Evolutionary conservation across 257 asterid genomes (phyloP), one percentile per base, ranked within the genome.

Genomic region (Parsonsia alboflavescens): DNA sequence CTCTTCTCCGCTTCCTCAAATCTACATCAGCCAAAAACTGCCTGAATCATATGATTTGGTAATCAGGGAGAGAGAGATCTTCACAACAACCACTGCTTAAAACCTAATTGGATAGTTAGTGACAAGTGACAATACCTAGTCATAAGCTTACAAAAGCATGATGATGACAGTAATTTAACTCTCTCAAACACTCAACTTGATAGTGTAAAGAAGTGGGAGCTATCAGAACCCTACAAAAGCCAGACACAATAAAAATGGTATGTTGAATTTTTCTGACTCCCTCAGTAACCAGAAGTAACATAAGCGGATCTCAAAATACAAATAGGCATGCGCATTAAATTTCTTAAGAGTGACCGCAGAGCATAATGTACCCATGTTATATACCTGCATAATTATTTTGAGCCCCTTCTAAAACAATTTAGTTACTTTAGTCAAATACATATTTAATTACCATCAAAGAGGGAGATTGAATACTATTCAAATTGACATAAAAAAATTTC

Each of bases 1-100:
- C 84, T 89, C 85, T 70, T 77, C 83, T 88, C 98, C 0, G 97
- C 88, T 77, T 93, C 98, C 79, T 88, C 93, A 73, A 85, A 93
- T 85, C 97, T 93, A 83, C 91, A 88, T 82, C 76, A 89, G 81
- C 87, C 78, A 88, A 85, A 88, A 86, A 83, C 68, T 53, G 76
- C 84, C 82, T 69, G 86, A 84, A 78, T 83, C 77, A 76, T 71
- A 71, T 62, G 76, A 64, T 81, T 79, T 77, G 45, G 64, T 62
- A 74, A 85, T 75, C 76, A 78, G 79, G 84, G 50, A 64, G 61
- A 69, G 41, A 50, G 64, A 78, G 71, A 42, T 61, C 52, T 24
- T 45, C 5, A 10, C 48, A 54, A 54, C 21, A 41, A 64, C 26
- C 33, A 48, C 17, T 28, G 10, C 28, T 30, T 53, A 19, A 41